phyloP scores from a whole-genome alignment of 1,284 basidiomycete genomes.

The Dichomitus squalens region DNA sequence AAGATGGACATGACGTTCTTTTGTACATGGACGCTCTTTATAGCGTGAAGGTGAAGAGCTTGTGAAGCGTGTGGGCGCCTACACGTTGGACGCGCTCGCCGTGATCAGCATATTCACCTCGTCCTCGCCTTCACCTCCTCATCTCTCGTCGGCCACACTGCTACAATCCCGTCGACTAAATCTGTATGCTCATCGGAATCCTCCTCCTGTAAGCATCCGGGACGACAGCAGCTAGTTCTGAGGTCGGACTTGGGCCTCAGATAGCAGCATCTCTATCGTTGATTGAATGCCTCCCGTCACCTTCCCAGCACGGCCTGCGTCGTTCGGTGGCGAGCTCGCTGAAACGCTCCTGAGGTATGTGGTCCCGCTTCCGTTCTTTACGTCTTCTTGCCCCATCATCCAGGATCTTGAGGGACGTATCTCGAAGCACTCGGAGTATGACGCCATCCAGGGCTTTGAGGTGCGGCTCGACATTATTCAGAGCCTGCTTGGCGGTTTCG shows the following conservation, averaged over 20 bases:
- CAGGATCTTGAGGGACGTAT: slow-evolving; percentile 29
- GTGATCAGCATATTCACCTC: slow-evolving; percentile 25
- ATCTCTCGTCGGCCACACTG: slow-evolving; percentile 15
- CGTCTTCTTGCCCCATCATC: slow-evolving; percentile 54
- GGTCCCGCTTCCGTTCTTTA: slow-evolving; percentile 75
- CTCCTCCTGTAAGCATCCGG: slow-evolving; percentile 22
- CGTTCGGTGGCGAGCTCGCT: slow-evolving; percentile 73
- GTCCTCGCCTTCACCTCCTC: slow-evolving; percentile 19
- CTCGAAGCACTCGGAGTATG: slow-evolving; percentile 17
- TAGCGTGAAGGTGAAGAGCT: no score
- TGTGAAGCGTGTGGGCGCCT: no score
- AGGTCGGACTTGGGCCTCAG: slow-evolving; percentile 64
- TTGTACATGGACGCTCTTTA: no score
- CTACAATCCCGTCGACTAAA: slow-evolving; percentile 30
- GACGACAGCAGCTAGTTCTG: slow-evolving; percentile 43
- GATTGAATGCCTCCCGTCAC: slow-evolving; percentile 67
- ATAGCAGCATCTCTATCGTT: slow-evolving; percentile 78
- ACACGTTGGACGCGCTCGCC: slow-evolving; percentile 16
- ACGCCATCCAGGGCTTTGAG: slow-evolving; percentile 64
- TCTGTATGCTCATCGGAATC: slow-evolving; percentile 26
- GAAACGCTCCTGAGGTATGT: slow-evolving; percentile 77
- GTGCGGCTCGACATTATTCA: no score
- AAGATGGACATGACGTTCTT: no score
- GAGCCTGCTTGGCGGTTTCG: no score
- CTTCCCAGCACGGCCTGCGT: slow-evolving; percentile 66